Evolutionary conservation across 2,329 filamentous ascomycete genomes (phyloP).

Genomic region (Paramyrothecium roridum): DNA sequence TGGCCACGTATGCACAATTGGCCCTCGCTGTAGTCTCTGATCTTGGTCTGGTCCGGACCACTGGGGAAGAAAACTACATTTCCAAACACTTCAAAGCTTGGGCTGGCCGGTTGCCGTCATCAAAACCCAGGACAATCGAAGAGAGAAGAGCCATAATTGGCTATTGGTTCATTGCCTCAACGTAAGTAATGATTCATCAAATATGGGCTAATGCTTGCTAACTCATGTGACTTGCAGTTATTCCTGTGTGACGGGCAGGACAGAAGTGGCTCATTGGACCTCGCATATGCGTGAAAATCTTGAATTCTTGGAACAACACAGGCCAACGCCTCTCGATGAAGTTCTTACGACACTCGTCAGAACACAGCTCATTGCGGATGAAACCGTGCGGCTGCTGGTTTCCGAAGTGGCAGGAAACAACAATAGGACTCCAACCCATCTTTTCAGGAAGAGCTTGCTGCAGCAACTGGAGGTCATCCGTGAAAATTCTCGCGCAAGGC

Average conservation of each 20-base stretch:
- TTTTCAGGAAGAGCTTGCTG: constrained; percentile 27
- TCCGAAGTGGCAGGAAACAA: constrained; percentile 23
- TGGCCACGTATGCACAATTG: constrained; percentile 40
- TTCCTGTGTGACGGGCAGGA: constrained; percentile 38
- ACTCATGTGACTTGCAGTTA: constrained; percentile 17
- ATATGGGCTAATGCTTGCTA: background rate
- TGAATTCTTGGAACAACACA: constrained; percentile 37
- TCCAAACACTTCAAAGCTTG: constrained; percentile 32
- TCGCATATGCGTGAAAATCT: constrained; percentile 57
- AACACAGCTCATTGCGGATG: constrained; percentile 37
- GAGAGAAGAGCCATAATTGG: constrained; percentile 46
- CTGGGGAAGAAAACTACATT: constrained; percentile 31
- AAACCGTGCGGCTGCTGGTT: constrained; percentile 27
- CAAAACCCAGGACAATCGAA: constrained; percentile 40
- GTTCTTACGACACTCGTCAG: constrained; percentile 35
- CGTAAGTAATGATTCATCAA: constrained; percentile 18
- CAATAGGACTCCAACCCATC: constrained; percentile 23
- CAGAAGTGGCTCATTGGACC: constrained; percentile 55
- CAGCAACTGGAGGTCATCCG: constrained; percentile 22
- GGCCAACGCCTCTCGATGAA: constrained; percentile 46
- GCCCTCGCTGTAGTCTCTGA: constrained; percentile 42
- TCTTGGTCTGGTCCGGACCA: constrained; percentile 38
- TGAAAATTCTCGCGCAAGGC: constrained; percentile 13
- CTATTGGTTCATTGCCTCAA: constrained; percentile 38
- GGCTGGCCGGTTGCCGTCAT: constrained; percentile 20